Base-by-base conservation (phyloP, 192 early-diverging fungal genomes). In the Jimgerdemannia flammicorona region DNA sequence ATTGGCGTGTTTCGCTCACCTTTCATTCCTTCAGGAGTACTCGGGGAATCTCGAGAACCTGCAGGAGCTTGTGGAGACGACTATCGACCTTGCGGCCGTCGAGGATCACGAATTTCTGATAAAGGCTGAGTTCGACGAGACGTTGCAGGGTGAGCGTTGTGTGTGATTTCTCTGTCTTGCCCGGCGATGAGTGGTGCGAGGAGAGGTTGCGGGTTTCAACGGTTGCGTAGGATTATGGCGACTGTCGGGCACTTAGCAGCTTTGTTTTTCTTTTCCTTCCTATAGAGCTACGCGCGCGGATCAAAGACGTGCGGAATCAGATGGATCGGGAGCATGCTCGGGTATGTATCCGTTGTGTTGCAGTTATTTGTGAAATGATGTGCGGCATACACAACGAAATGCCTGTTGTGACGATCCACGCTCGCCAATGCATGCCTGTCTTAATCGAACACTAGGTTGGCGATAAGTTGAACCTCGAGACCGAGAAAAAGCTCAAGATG, bases 51-150 rank as follows among this genome's bases (percentile, higher is more conserved):
- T 98, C 17, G 83, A 82, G 29, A 91, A 89, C 17, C 80, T 96
- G 49, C 86, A 93, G 76, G 87, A 92, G 44, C 80, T 99, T 76
- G 94, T 97, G 6, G 98, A 98, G 79, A 93, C 92, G 4, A 95
- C 94, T 0, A 89, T 98, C 43, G 98, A 98, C 80, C 80, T 97
- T 67, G 88, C 87, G 9, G 94, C 95, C 43, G 87, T 92, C 0
- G 94, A 96, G 43, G 76, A 85, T 66, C 96, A 98, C 78, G 94
- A 97, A 75, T 98, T 93, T 74, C 79, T 94, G 29, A 91, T 99
- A 72, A 93, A 93, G 64, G 84, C 96, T 0, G 93, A 96, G 49
- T 94, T 94, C 83, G 92, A 97, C 80, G 83, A 88, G 39, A 78
- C 81, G 9, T 75, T 96, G 75, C 82, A 92, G 85, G 85, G 91